These are phyloP conservation scores for Trypethelium eluteriae DNA, from an alignment of 495 filamentous ascomycete genomes.

Conservation along the genomic window DNA sequence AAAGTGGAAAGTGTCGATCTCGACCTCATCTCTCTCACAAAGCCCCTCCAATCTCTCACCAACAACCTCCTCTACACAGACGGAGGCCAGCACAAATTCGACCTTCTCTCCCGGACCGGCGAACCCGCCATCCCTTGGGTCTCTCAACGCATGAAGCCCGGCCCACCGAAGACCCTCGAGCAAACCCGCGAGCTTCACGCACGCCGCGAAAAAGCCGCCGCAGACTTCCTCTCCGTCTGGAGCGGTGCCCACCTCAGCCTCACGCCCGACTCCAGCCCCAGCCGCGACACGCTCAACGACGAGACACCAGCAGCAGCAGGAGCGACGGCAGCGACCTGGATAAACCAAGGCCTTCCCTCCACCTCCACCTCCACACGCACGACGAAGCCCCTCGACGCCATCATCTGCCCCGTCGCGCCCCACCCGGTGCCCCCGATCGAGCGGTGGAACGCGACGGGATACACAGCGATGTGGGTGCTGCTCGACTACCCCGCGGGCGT, in stretches of 20 bases:
- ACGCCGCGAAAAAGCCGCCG: slow-evolving; percentile 43
- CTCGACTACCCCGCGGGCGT: slow-evolving; percentile 56
- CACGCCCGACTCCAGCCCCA: background rate
- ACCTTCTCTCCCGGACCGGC: slow-evolving; percentile 45
- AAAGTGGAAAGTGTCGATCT: slow-evolving; percentile 50
- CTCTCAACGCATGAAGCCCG: slow-evolving; percentile 40
- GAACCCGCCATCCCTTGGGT: slow-evolving; percentile 58
- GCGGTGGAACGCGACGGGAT: slow-evolving; percentile 53
- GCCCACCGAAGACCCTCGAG: slow-evolving; percentile 37
- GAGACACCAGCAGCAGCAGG: background rate
- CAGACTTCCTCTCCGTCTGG: slow-evolving; percentile 52
- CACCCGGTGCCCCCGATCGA: slow-evolving; percentile 54
- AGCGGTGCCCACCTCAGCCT: slow-evolving; percentile 21
- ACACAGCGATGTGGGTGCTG: slow-evolving; percentile 54
- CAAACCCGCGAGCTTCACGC: slow-evolving; percentile 46
- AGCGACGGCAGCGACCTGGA: slow-evolving; percentile 11
- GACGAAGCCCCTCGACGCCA: slow-evolving; percentile 28
- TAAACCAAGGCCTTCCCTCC: background rate
- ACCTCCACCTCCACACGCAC: background rate
- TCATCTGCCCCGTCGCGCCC: slow-evolving; percentile 37
- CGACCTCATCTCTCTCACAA: slow-evolving; percentile 41
- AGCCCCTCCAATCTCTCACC: slow-evolving; percentile 47
- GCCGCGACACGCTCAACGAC: slow-evolving; percentile 13
- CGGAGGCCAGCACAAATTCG: slow-evolving; percentile 46
- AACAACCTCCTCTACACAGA: slow-evolving; percentile 53